Evolutionary conservation across 257 asterid genomes (phyloP), one percentile per base, ranked within the genome.

Genomic region (Cruciata laevipes): DNA sequence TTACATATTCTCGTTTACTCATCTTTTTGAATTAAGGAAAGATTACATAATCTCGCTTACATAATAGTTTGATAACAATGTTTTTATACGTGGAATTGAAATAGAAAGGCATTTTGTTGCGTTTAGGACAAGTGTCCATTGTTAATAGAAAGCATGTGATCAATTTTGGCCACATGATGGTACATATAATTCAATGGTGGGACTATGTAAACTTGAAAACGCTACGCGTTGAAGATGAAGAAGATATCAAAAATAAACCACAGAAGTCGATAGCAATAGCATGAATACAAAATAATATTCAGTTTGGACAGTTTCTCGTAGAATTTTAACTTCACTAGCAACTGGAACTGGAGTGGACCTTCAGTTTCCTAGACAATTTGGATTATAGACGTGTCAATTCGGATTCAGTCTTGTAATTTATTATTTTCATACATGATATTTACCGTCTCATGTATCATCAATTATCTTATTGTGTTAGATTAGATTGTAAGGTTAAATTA

Each of bases 121-220:
- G 17, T 42, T 42, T 11, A 1, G 17, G 55, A 47, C 55, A 47
- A 47, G 55, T 47, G 55, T 47, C 7, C 20, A 3, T 42, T 10
- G 51, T 42, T 42, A 11, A 35, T 12, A 42, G 51, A 42, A 12
- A 10, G 51, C 20, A 47, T 47, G 27, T 53, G 14, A 53, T 7
- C 4, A 53, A 14, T 53, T 53, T 53, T 53, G 27, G 27, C 60
- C 25, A 21, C 27, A 53, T n/a, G 20, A 21, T 53, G 7, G 27
- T 16, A 47, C 55, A 47, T 27, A 58, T 58, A 24, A 58, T 58
- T 58, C 37, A 24, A 58, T 24, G 63, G 63, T 58, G 35, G 63
- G 63, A 25, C 37, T 58, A 58, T 10, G 33, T 24, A 58, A 58
- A 5, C 35, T 9, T 21, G 51, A 37, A 10, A 24, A 65, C 42